Percentiles rank a stretch among this genome's conserved stretches.
These are phyloP conservation scores for Tricholoma flavovirens DNA, from an alignment of 768 basidiomycete genomes.

Conservation along the genomic window DNA sequence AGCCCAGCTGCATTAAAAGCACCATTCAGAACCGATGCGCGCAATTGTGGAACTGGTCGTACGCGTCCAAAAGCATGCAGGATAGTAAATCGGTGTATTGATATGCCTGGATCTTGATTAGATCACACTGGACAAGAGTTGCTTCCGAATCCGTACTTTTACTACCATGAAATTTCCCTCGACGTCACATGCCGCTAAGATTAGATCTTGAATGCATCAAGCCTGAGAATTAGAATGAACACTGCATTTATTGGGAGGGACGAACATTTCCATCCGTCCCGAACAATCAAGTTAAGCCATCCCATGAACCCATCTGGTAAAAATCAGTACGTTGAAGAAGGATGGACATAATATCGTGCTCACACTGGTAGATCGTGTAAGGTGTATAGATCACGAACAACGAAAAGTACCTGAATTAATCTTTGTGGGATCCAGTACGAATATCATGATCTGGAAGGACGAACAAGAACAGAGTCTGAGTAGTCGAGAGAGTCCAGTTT, in stretches of 20 bases:
- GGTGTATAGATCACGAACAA: constrained; percentile 76
- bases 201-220: constrained; percentile 47
- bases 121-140: not conserved
- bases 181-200: constrained; percentile 77
- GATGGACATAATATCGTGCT: constrained; percentile 18
- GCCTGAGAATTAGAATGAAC: not conserved
- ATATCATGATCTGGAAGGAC: constrained; percentile 21
- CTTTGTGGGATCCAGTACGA: not conserved
- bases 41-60: constrained; percentile 19
- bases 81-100: constrained; percentile 84
- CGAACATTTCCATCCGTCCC: constrained; percentile 87
- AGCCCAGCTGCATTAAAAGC: constrained; percentile 56
- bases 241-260: constrained; percentile 1
- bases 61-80: constrained; percentile 91
- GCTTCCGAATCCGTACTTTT: constrained; percentile 36
- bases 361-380: constrained; percentile 85
- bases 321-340: not conserved
- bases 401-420: constrained; percentile 60
- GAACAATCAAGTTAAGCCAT: constrained; percentile 67
- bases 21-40: not conserved
- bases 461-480: constrained; percentile 80
- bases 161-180: constrained; percentile 87
- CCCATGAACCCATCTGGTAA: constrained; percentile 72
- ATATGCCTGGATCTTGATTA: constrained; percentile 47
- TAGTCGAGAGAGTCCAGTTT: constrained; percentile 72